Evolutionary conservation across 495 filamentous ascomycete genomes (phyloP), one percentile per base, ranked within the genome.

Genomic region (Xylaria cubensis): DNA sequence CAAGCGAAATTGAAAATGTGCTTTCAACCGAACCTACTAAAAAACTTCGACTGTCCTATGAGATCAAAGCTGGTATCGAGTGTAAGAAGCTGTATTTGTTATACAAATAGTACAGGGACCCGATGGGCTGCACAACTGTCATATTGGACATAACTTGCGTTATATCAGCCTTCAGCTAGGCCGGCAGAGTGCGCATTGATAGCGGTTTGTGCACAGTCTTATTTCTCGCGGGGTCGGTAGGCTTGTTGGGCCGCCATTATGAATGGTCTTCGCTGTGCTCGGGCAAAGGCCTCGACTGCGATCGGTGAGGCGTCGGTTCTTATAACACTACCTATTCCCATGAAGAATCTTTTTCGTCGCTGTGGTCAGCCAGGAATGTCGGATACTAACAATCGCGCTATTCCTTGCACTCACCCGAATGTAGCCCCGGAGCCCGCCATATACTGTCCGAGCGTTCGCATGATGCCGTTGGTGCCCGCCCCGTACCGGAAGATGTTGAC

Each of bases 391-490:
- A 55, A 7, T 65, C 26, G 66, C 55, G 48, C 21, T 26, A 8
- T 13, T 56, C 12, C 15, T 34, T 13, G 67, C 74, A 70, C 89
- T 64, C 88, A 98, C 96, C 96, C 96, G 80, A 99, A 99, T 46
- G 94, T 97, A 29, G 94, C 94, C 56, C 94, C 94, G 34, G 96
- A 98, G n/a, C 93, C 95, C 41, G 94, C 79, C 96, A 99, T 99
- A 80, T 97, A 98, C 83, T 98, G 95, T 66, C 95, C 95, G 44
- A 99, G 84, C 70, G 93, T 97, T 73, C 96, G 88, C 87, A 97
- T 92, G 74, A 97, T 91, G 58, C 96, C 96, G 76, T 98, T 97
- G 5, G 94, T 91, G 15, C 96, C 96, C 26, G 94, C 92, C 42
- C 96, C 96, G 75, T 94, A 96, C 84, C 96, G 88, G 79, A 98